phyloP scores from a whole-genome alignment of 2,329 filamentous ascomycete genomes.

The Beauveria sp. region DNA sequence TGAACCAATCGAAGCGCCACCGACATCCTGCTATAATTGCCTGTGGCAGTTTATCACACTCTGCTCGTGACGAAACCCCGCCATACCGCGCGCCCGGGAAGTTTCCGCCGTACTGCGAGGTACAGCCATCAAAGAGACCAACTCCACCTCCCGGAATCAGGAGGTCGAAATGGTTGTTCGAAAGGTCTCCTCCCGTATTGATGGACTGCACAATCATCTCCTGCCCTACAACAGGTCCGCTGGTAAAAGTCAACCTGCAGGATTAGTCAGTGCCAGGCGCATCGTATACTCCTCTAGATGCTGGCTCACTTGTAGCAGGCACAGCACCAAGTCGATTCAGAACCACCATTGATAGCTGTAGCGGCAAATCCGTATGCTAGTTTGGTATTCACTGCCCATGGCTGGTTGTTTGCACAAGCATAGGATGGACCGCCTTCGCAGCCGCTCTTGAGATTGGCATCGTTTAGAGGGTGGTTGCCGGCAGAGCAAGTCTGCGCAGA shows the following conservation, averaged over 20 bases:
- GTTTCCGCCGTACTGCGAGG: conserved; percentile 35
- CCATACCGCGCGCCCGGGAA: conserved; percentile 47
- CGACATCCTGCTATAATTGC: conserved; percentile 49
- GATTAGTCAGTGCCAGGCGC: too few species aligned
- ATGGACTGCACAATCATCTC: conserved; percentile 57
- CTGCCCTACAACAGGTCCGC: conserved; percentile 47
- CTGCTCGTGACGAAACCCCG: conserved; percentile 41
- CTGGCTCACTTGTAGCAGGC: conserved; percentile 47
- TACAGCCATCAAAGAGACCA: conserved; percentile 47
- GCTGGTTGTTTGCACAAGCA: conserved; percentile 54
- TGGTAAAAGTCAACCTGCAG: conserved; percentile 39
- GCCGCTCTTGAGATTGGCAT: conserved; percentile 40
- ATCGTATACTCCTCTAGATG: not conserved
- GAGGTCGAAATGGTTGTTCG: conserved; percentile 52
- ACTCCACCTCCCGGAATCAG: conserved; percentile 48
- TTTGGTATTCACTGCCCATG: conserved; percentile 52
- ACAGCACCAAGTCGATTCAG: conserved; percentile 58
- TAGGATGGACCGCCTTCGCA: conserved; percentile 52
- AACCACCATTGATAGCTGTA: conserved; percentile 45
- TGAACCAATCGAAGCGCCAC: conserved; percentile 60
- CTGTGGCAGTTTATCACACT: conserved; percentile 46
- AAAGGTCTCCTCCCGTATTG: conserved; percentile 53
- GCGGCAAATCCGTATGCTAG: conserved; percentile 59
- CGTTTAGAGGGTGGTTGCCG: conserved; percentile 43
- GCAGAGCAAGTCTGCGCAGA: conserved; percentile 48